These are phyloP conservation scores for Aegilops umbellulata DNA, from an alignment of 176 grass and related monocot species.

Conservation along the genomic window DNA sequence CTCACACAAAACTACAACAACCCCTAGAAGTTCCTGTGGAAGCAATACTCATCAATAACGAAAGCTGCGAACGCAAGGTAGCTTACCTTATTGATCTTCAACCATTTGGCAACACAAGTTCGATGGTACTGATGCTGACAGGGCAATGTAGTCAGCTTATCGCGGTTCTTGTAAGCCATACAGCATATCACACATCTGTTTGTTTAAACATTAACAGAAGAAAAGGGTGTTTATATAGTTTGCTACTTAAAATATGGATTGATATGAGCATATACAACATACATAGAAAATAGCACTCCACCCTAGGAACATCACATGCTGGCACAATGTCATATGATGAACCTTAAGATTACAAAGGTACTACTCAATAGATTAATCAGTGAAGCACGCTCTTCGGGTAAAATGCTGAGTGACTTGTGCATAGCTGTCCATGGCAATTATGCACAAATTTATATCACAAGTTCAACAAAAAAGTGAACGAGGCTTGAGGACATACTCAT, in stretches of 20 bases:
- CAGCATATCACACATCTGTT: constrained; percentile 94
- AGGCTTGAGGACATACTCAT: constrained; percentile 63
- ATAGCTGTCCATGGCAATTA: not conserved
- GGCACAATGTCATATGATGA: not conserved
- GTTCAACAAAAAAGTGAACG: not conserved
- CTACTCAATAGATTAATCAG: not conserved
- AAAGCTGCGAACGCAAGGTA: constrained; percentile 9
- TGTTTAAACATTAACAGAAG: constrained; percentile 19
- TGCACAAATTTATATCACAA: not conserved
- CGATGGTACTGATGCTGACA: constrained; percentile 83
- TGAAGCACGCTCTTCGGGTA: not conserved
- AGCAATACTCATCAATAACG: not conserved
- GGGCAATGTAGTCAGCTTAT: constrained; percentile 72
- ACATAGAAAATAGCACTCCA: not conserved
- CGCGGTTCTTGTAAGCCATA: constrained; percentile 75
- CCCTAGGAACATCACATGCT: not conserved
- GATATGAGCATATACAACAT: not conserved
- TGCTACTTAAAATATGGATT: not conserved
- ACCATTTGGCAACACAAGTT: constrained; percentile 73
- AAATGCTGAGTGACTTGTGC: not conserved
- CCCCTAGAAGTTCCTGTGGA: not conserved
- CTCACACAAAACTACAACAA: not conserved
- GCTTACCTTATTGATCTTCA: constrained; percentile 87
- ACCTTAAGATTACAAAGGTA: not conserved
- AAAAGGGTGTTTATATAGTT: constrained; percentile 1